These are phyloP conservation scores for Pirum gemmata DNA, from an alignment of 78 protist species.

Conservation along the genomic window DNA sequence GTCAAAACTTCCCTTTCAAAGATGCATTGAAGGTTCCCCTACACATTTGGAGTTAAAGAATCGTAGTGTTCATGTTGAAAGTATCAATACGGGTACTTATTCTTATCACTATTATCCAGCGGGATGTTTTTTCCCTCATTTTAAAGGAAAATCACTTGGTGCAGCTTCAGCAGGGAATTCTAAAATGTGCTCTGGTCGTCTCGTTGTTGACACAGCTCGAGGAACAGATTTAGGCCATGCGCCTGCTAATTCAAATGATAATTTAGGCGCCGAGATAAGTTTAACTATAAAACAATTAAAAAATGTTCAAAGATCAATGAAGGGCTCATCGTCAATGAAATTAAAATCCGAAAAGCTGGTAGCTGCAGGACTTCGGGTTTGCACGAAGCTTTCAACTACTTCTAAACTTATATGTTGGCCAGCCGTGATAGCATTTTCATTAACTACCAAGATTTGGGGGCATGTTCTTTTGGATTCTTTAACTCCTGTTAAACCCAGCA, in stretches of 20 bases:
- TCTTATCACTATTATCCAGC: conserved; percentile 1
- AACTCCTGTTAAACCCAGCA: not conserved
- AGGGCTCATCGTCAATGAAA: not conserved
- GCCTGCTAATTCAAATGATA: not conserved
- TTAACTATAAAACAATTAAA: not conserved
- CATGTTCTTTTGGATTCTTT: conserved; percentile 47
- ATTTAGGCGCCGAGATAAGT: not conserved
- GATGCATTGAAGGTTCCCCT: not conserved
- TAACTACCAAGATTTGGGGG: conserved; percentile 43
- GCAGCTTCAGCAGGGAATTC: not conserved
- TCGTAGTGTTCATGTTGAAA: not conserved
- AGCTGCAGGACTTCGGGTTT: not conserved
- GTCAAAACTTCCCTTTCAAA: not conserved
- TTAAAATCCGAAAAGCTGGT: not conserved
- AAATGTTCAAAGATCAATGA: conserved; percentile 14
- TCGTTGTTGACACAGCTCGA: conserved; percentile 8
- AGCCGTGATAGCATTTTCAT: conserved; percentile 10
- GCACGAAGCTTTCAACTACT: not conserved
- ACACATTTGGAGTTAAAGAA: not conserved
- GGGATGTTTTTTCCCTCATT: conserved; percentile 1
- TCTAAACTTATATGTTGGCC: not conserved
- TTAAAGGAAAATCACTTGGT: not conserved
- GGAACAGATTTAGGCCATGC: conserved; percentile 10
- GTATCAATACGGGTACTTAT: not conserved
- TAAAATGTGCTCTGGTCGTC: not conserved